These are phyloP conservation scores for Stevia rebaudiana DNA, from an alignment of 140 eudicot genomes.

Conservation along the genomic window DNA sequence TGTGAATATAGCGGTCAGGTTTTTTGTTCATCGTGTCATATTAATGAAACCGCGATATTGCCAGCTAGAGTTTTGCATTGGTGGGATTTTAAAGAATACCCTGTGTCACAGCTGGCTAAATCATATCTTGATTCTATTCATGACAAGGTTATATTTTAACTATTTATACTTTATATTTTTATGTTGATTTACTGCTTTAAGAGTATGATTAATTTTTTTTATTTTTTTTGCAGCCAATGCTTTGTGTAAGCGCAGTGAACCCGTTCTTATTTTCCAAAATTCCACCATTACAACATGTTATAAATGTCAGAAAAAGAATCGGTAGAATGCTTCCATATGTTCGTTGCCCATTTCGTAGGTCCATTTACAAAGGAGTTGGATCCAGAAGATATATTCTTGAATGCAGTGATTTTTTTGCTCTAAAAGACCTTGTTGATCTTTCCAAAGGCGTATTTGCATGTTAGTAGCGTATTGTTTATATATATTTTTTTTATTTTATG, in stretches of 20 bases:
- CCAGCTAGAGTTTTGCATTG: constrained; percentile 92
- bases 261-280: constrained; percentile 77
- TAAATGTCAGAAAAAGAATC: constrained; percentile 65
- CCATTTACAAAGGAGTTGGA: constrained; percentile 81
- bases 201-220: neutral
- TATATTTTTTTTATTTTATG: neutral
- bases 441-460: constrained; percentile 98
- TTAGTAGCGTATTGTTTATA: constrained; percentile 19
- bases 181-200: neutral
- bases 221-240: constrained; percentile 76
- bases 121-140: constrained; percentile 80
- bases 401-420: constrained; percentile 83
- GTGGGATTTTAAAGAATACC: constrained; percentile 88
- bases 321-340: constrained; percentile 80
- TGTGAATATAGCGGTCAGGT: constrained; percentile 89
- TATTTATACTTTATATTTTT: neutral
- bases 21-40: constrained; percentile 81
- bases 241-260: constrained; percentile 92
- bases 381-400: constrained; percentile 88
- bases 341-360: constrained; percentile 80
- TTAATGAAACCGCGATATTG: constrained; percentile 76
- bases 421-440: constrained; percentile 86
- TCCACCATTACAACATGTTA: constrained; percentile 78
- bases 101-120: constrained; percentile 90
- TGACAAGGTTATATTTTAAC: constrained; percentile 66